These are phyloP conservation scores for Mediolabrus comicus DNA, from an alignment of 108 stramenopile species.

Conservation along the genomic window DNA sequence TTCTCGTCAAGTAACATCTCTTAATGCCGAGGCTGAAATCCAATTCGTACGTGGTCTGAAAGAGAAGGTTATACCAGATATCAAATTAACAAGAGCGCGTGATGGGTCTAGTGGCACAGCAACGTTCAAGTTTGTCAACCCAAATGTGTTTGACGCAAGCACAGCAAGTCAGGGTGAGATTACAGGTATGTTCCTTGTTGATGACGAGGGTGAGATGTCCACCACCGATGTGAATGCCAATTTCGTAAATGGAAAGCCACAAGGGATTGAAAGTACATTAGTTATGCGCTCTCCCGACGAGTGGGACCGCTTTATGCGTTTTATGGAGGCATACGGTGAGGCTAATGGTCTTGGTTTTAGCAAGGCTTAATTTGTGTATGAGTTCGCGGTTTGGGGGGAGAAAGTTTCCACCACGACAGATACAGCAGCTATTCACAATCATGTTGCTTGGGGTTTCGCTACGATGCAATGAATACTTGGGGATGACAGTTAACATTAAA, in stretches of 20 bases:
- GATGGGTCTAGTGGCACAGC: slow-evolving; percentile 74
- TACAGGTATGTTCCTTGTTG: slow-evolving; percentile 74
- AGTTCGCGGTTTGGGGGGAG: neutral
- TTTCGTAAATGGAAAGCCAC: slow-evolving; percentile 82
- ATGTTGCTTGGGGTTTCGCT: neutral
- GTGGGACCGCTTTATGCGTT: slow-evolving; percentile 88
- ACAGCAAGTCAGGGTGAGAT: slow-evolving; percentile 61
- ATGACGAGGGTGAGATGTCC: slow-evolving; percentile 64
- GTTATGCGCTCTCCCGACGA: slow-evolving; percentile 72
- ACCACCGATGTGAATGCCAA: slow-evolving; percentile 75
- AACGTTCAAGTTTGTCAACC: slow-evolving; percentile 68
- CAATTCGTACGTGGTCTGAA: slow-evolving; percentile 71
- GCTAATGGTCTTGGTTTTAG: slow-evolving; percentile 73
- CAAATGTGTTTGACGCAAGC: slow-evolving; percentile 81
- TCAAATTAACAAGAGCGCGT: slow-evolving; percentile 71
- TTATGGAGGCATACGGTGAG: slow-evolving; percentile 81
- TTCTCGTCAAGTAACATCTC: slow-evolving; percentile 22
- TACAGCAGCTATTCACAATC: neutral
- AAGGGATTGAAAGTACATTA: slow-evolving; percentile 63
- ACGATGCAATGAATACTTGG: neutral
- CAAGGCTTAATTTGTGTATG: slow-evolving; percentile 33
- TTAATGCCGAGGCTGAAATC: slow-evolving; percentile 45
- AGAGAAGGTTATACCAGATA: slow-evolving; percentile 72
- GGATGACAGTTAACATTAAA: too few relatives aligned
- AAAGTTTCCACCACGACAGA: neutral